Percentiles rank a stretch among this genome's conserved stretches.
Evolutionary conservation across 495 filamentous ascomycete species (phyloP).

Genomic region (Lichenothelia convexa): DNA sequence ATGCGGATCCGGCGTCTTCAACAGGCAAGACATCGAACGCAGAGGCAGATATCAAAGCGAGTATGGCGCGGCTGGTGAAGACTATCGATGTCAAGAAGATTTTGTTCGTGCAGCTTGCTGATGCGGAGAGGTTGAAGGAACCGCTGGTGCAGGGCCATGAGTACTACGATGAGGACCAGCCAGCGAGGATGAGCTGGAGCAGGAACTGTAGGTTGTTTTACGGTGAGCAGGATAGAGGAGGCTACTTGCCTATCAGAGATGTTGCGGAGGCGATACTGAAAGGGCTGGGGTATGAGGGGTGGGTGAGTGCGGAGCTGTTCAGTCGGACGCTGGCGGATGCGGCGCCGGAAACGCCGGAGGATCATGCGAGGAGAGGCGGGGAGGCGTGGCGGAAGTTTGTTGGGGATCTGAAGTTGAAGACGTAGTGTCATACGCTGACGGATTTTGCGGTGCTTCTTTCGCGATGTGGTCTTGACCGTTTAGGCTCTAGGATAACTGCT

Average conservation of each 20-base stretch:
- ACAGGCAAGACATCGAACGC: conserved; percentile 38
- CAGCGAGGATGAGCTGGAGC: conserved; percentile 61
- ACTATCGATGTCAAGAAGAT: conserved; percentile 48
- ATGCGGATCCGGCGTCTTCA: conserved; percentile 43
- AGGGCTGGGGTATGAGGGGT: conserved; percentile 49
- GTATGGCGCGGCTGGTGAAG: conserved; percentile 35
- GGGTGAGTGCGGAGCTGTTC: conserved; percentile 69
- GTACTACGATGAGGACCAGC: conserved; percentile 44
- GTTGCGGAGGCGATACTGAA: conserved; percentile 42
- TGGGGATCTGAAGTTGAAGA: conserved; percentile 26
- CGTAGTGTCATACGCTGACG: too few species aligned
- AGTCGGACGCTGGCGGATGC: conserved; percentile 41
- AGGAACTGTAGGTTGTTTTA: conserved; percentile 62
- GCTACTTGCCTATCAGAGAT: conserved; percentile 51
- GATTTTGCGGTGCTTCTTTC: too few species aligned
- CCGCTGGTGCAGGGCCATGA: conserved; percentile 44
- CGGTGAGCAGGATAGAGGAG: conserved; percentile 50
- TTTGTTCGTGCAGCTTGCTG: conserved; percentile 65
- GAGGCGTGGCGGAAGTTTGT: conserved; percentile 43
- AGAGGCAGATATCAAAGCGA: conserved; percentile 35
- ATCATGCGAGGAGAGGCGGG: conserved; percentile 46
- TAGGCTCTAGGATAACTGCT: too few species aligned
- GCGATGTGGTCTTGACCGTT: too few species aligned
- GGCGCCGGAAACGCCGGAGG: conserved; percentile 31
- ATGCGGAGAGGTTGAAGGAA: conserved; percentile 43